Base-by-base conservation (phyloP, 306 rosid genomes). In the Lathyrus oleraceus region DNA sequence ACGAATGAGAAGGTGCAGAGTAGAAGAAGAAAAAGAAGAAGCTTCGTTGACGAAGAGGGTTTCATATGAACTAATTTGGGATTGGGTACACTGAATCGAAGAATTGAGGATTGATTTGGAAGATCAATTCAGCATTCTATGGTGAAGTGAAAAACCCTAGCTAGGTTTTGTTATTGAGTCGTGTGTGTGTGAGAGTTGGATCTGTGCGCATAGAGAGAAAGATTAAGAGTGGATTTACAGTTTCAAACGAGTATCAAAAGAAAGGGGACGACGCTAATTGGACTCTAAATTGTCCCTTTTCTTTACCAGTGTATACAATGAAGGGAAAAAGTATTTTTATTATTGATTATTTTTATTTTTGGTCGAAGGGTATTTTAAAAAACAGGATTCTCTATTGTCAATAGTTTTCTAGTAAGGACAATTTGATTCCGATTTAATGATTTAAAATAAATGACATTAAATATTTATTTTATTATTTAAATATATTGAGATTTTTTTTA, bases 1-100 rank as follows among this genome's bases (percentile, higher is more conserved):
- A 77, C 83, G 69, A 71, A 67, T 45, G 66, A 81, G 62, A 62
- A 77, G 83, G 70, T 53, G 66, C 56, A 84, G 76, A 91, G 74
- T 30, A 80, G 59, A 35, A 87, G 76, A 56, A 71, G 67, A 40
- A 57, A 28, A 44, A 84, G 36, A 63, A 75, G 73, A 66, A 48
- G 74, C 48, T 78, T 65, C 13, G 73, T 40, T 63, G 11, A 77
- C 44, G 67, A 68, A 67, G 67, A 66, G 63, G 85, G 85, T 69
- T 79, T 89, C 99, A 95, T 95, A 59, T 60, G 85, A 69, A 73
- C 83, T 12, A 12, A 19, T 19, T 56, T 63, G 63, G 78, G 2
- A 71, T 70, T 60, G 38, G 62, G 3, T 25, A 2, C 32, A 6
- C 0, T 11, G 28, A 53, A 53, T 53, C 66, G 58, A 39, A 39